Percentiles rank a stretch among this genome's conserved stretches.
These are phyloP conservation scores for Lotmaria passim DNA, from an alignment of 208 protist species.

Conservation along the genomic window DNA sequence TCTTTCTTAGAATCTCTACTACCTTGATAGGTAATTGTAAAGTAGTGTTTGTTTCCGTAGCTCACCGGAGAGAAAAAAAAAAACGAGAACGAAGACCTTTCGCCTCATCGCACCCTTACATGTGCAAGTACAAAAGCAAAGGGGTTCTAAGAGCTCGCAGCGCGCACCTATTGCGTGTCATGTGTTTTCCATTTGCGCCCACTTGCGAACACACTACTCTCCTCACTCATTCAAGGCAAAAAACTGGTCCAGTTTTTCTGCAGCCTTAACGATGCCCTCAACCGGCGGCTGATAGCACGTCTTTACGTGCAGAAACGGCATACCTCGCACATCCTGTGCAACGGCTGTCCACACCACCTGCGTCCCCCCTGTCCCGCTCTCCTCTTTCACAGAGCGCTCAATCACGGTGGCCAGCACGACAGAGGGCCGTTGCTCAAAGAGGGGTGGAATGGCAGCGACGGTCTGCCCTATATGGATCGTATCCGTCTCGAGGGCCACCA, in stretches of 20 bases:
- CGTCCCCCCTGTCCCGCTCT: constrained; percentile 1
- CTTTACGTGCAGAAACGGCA: constrained; percentile 59
- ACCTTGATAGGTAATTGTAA: too few relatives aligned
- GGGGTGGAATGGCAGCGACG: constrained; percentile 68
- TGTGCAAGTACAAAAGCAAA: too few relatives aligned
- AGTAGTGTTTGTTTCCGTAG: too few relatives aligned
- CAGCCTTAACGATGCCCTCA: constrained; percentile 37
- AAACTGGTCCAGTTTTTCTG: constrained; percentile 64
- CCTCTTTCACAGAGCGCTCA: constrained; percentile 35
- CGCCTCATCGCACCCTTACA: too few relatives aligned
- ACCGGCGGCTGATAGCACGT: constrained; percentile 60
- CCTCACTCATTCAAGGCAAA: too few relatives aligned
- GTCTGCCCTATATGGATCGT: constrained; percentile 53
- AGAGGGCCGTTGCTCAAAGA: constrained; percentile 64
- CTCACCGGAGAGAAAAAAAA: too few relatives aligned
- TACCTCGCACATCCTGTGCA: constrained; percentile 47
- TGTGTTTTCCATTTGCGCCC: too few relatives aligned
- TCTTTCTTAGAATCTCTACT: too few relatives aligned
- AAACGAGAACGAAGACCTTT: too few relatives aligned
- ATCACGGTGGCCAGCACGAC: constrained; percentile 71
- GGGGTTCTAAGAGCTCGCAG: too few relatives aligned
- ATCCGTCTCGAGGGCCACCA: constrained; percentile 40
- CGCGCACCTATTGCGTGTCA: too few relatives aligned
- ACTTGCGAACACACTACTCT: too few relatives aligned
- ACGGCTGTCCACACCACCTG: constrained; percentile 65